Conservation (phyloP, 2,329 filamentous ascomycete species). For the Dendrostoma leiphaemia region DNA sequence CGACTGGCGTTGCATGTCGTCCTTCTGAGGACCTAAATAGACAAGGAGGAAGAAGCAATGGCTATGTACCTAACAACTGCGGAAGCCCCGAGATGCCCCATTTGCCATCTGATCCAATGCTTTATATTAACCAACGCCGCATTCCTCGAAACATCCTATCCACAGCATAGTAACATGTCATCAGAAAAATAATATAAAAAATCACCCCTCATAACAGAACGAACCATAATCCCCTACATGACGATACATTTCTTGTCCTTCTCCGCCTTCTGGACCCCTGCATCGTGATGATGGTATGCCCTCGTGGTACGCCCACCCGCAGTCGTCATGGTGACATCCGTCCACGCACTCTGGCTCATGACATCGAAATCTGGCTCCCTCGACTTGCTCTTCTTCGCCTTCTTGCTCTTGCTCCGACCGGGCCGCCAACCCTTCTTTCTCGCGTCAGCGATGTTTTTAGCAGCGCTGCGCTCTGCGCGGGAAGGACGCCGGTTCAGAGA, state of each 20-base stretch:
- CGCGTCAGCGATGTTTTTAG: constrained; percentile 62
- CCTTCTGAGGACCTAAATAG: no score
- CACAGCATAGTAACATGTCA: not conserved
- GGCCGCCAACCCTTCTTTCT: constrained; percentile 54
- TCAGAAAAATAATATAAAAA: not conserved
- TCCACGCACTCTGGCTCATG: constrained; percentile 50
- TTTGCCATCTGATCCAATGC: no score
- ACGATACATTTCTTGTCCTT: constrained; percentile 49
- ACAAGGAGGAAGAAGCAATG: no score
- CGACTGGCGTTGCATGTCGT: no score
- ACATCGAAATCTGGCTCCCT: constrained; percentile 35
- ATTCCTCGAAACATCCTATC: not conserved
- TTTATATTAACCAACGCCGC: not conserved
- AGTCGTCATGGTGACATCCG: constrained; percentile 42
- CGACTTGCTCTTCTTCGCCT: constrained; percentile 34
- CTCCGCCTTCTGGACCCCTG: constrained; percentile 24
- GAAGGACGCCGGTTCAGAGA: constrained; percentile 49
- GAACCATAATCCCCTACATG: constrained; percentile 42
- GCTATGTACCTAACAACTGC: no score
- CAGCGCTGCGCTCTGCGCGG: constrained; percentile 57
- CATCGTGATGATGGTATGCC: not conserved
- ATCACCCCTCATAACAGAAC: not conserved
- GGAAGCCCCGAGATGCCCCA: no score
- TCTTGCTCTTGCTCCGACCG: constrained; percentile 35
- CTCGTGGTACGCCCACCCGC: constrained; percentile 19